Conservation (phyloP, 2,329 filamentous ascomycete species). For the Fusarium cyanostomum region DNA sequence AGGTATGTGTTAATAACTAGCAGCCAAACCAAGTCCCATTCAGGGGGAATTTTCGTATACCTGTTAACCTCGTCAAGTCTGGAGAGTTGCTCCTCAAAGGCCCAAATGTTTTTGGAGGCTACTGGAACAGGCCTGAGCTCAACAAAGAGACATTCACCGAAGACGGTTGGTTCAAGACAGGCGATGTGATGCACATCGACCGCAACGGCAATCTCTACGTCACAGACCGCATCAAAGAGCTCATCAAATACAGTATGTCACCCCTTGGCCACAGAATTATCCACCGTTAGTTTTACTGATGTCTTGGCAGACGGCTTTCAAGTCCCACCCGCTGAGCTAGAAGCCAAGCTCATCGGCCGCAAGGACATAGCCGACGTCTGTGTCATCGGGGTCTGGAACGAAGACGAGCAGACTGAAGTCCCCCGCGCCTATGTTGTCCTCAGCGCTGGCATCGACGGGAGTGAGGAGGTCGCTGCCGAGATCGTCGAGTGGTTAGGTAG, state of each 20-base stretch:
- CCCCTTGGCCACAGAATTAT: not conserved
- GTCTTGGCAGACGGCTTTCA: slow-evolving; percentile 67
- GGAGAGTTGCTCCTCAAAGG: slow-evolving; percentile 83
- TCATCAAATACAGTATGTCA: slow-evolving; percentile 59
- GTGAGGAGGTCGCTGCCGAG: slow-evolving; percentile 47
- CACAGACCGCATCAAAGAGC: slow-evolving; percentile 84
- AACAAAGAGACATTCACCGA: slow-evolving; percentile 75
- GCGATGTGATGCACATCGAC: slow-evolving; percentile 85
- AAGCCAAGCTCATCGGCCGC: slow-evolving; percentile 56
- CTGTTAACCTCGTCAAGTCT: slow-evolving; percentile 32
- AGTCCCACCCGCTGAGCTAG: slow-evolving; percentile 74
- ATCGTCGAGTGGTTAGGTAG: slow-evolving; percentile 56
- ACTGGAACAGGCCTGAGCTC: slow-evolving; percentile 76
- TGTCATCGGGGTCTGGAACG: slow-evolving; percentile 69
- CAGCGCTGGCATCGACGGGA: slow-evolving; percentile 48
- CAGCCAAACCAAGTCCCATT: too few species aligned
- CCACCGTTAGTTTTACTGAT: slow-evolving; percentile 12
- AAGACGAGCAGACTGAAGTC: slow-evolving; percentile 71
- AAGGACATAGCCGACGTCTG: slow-evolving; percentile 66
- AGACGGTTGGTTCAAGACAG: slow-evolving; percentile 91
- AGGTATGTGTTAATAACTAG: slow-evolving; percentile 41
- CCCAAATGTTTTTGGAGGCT: slow-evolving; percentile 83
- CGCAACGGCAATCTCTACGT: slow-evolving; percentile 85
- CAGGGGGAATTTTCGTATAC: too few species aligned
- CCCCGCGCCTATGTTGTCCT: slow-evolving; percentile 61